Evolutionary conservation across 1,284 basidiomycete species (phyloP), one percentile per base, ranked within the genome.

Genomic region (Cystobasidiaceae sp.): DNA sequence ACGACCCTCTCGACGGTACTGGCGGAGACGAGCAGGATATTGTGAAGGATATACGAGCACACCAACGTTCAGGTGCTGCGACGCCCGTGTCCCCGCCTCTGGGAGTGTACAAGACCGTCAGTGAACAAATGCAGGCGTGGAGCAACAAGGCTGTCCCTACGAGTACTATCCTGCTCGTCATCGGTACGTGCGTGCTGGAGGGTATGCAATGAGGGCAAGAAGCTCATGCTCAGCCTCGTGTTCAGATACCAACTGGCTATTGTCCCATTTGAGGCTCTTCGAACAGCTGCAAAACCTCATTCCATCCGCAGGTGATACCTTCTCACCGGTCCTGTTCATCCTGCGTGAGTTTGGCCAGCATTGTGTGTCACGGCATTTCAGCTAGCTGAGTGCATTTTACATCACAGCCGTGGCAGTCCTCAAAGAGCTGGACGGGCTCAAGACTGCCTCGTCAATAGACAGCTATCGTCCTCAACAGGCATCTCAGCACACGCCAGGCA

Each of bases 171-270:
- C 48, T 62, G 17, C 60, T 62, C 50, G 60, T 62, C 41, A 37
- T 62, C 27, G 60, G 60, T 62, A 37, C 8, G 50, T 39, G 9
- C 27, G 11, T 17, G 19, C 11, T 23, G 11, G 13, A n/a, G 15
- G 4, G 23, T 4, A 1, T 13, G 21, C 44, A 17, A 17, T 21
- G 37, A 19, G 9, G 25, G 21, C 23, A 1, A 34, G 17, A 13
- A 34, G n/a, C 8, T 5, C 9, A 13, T 9, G 1, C 30, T 13
- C 13, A n/a, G 11, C 17, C 8, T 50, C 19, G n/a, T 27, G 3
- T n/a, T 13, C 37, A 62, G 60, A 62, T 23, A 62, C 60, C 5
- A 62, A 52, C 30, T 62, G 60, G 60, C 37, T 62, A 21, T 43
- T 62, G 7, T 62, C 60, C 7, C 60, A 62, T 46, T 37, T 54